Conservation (phyloP, 306 rosid genomes). For the Prunus padus region DNA sequence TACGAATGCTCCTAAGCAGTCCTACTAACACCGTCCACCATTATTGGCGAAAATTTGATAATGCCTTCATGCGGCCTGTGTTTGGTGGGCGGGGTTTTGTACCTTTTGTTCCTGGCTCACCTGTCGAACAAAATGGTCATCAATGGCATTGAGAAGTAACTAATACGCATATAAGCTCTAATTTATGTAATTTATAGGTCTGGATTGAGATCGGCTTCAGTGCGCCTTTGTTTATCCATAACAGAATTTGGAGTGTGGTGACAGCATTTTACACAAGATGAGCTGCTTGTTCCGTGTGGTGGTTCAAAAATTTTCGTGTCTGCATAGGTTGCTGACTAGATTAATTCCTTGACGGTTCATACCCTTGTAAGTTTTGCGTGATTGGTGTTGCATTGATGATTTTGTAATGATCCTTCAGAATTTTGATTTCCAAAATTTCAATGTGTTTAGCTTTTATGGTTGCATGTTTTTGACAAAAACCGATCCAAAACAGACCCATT, state of each 20-base stretch:
- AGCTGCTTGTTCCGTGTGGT: constrained; percentile 32
- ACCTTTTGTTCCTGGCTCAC: constrained; percentile 79
- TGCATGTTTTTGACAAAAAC: background rate
- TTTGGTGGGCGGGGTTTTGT: constrained; percentile 96
- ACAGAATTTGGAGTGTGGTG: constrained; percentile 23
- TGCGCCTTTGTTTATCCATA: constrained; percentile 41
- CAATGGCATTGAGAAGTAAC: constrained; percentile 44
- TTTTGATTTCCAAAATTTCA: constrained; percentile 23
- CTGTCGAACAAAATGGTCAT: constrained; percentile 48
- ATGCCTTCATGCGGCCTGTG: constrained; percentile 84
- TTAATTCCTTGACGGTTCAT: constrained; percentile 4
- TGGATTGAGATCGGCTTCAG: constrained; percentile 34
- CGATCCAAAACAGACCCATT: background rate
- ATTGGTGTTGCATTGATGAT: constrained; percentile 18
- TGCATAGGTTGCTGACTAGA: constrained; percentile 22
- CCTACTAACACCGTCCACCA: constrained; percentile 72
- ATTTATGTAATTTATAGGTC: constrained; percentile 20
- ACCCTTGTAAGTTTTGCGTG: constrained; percentile 24
- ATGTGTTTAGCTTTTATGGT: background rate
- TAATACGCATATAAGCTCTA: constrained; percentile 8
- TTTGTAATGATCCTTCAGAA: constrained; percentile 1
- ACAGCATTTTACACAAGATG: constrained; percentile 2
- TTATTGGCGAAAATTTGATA: constrained; percentile 83
- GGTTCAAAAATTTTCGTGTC: constrained; percentile 30
- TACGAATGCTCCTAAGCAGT: constrained; percentile 57